Percentiles rank a stretch among this genome's conserved stretches.
Conservation (phyloP, 2,329 filamentous ascomycete genomes). For the Phoma sp. region DNA sequence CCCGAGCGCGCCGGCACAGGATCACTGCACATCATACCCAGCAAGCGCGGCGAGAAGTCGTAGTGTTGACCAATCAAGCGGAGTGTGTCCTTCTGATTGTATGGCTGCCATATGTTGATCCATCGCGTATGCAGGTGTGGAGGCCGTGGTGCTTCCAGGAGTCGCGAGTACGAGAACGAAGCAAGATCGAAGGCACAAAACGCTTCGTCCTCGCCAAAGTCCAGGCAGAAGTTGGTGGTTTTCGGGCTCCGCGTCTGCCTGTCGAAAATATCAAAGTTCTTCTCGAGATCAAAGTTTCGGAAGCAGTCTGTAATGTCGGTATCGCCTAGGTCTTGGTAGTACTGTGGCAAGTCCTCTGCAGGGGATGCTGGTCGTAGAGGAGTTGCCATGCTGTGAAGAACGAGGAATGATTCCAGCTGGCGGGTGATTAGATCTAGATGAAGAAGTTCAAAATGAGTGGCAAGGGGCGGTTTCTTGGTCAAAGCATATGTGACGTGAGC, state of each 20-base stretch:
- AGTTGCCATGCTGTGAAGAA: conserved; percentile 27
- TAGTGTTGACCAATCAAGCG: conserved; percentile 66
- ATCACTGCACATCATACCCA: conserved; percentile 67
- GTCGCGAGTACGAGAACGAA: conserved; percentile 50
- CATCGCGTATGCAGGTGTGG: conserved; percentile 66
- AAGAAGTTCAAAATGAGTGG: background rate
- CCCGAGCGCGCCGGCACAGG: conserved; percentile 49
- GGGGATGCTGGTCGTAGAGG: conserved; percentile 38
- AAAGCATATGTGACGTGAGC: conserved; percentile 34
- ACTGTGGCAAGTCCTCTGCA: conserved; percentile 40
- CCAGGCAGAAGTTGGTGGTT: conserved; percentile 68
- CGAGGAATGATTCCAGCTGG: background rate
- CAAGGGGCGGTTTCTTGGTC: background rate
- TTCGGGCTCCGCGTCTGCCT: conserved; percentile 48
- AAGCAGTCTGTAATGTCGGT: conserved; percentile 51
- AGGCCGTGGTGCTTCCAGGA: conserved; percentile 51
- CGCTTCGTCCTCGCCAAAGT: conserved; percentile 65
- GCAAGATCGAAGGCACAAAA: conserved; percentile 63
- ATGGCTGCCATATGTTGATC: conserved; percentile 78
- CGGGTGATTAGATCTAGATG: background rate
- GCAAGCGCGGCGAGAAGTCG: conserved; percentile 70
- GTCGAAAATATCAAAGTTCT: conserved; percentile 56
- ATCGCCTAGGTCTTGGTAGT: conserved; percentile 45
- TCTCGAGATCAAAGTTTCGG: conserved; percentile 60
- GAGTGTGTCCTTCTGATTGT: conserved; percentile 63